A percentile compares a stretch with the other conserved stretches of the same genome.
These are phyloP conservation scores for Claviceps cyperi DNA, from an alignment of 2,329 filamentous ascomycete genomes.

Conservation along the genomic window DNA sequence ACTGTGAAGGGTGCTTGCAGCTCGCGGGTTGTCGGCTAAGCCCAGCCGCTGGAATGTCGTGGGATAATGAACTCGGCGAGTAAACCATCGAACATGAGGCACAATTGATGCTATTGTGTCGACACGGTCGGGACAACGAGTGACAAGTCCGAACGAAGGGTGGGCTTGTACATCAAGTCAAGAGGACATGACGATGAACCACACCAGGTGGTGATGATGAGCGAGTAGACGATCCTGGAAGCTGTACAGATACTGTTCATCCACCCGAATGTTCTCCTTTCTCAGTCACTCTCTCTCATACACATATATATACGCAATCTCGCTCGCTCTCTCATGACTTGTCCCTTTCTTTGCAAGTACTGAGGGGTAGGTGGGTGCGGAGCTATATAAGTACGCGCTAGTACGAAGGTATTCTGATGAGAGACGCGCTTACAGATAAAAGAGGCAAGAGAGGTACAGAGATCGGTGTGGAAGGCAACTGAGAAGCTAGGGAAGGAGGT, in stretches of 20 bases:
- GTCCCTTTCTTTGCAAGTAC: background rate
- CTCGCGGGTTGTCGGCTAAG: background rate
- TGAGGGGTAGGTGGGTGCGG: background rate
- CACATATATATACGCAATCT: background rate
- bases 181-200: background rate
- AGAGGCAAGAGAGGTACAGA: background rate
- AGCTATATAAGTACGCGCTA: slow-evolving; percentile 1
- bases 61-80: background rate
- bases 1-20: background rate
- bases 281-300: background rate
- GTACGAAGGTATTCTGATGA: background rate
- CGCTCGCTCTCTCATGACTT: background rate
- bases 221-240: background rate
- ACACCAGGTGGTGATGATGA: background rate
- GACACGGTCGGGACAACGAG: background rate
- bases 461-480: background rate
- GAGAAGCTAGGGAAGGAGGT: background rate
- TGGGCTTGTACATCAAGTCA: background rate
- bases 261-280: background rate
- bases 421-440: background rate
- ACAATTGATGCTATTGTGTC: background rate
- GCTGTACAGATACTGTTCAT: background rate
- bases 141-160: background rate
- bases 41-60: background rate
- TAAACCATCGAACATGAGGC: background rate